Base-by-base conservation (phyloP, 148 eudicot genomes). In the Limonium bicolor region DNA sequence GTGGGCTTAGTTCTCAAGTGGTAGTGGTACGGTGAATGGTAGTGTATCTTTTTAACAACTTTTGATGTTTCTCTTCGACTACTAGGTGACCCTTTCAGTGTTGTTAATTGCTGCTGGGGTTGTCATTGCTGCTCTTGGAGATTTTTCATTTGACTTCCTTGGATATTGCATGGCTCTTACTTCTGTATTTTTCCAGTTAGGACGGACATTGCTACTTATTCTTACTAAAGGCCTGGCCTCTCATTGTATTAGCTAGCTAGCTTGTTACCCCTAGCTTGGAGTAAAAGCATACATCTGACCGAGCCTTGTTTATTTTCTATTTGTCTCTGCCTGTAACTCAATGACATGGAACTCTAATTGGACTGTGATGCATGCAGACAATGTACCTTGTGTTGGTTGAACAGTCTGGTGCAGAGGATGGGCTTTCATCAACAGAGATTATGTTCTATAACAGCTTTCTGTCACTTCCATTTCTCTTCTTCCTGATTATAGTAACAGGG, bases 321-420 rank as follows among this genome's bases (percentile, higher is more conserved):
- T n/a, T n/a, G n/a, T n/a, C n/a, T n/a, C n/a, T n/a, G n/a, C n/a
- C n/a, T n/a, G n/a, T n/a, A n/a, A n/a, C n/a, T n/a, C n/a, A n/a
- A n/a, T n/a, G n/a, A n/a, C n/a, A n/a, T n/a, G n/a, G n/a, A n/a
- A n/a, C n/a, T n/a, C n/a, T n/a, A n/a, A n/a, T n/a, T n/a, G n/a
- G n/a, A n/a, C n/a, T n/a, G n/a, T n/a, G n/a, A n/a, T 45, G 54
- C 42, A 10, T 80, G 75, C 88, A 90, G 99, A 90, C 95, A 48
- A 90, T 90, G 95, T 90, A 90, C 68, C 85, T 85, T 34, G 88
- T 90, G 28, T 66, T 90, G 65, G 97, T 90, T 47, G 97, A 90
- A 69, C 73, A 65, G 53, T 84, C 99, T 37, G 99, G 99, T 38
- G 99, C 85, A 15, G 99, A 90, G 50, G 99, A 85, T 40, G 88